phyloP scores from a whole-genome alignment of 805 yeast genomes.

The Candida koratica region DNA sequence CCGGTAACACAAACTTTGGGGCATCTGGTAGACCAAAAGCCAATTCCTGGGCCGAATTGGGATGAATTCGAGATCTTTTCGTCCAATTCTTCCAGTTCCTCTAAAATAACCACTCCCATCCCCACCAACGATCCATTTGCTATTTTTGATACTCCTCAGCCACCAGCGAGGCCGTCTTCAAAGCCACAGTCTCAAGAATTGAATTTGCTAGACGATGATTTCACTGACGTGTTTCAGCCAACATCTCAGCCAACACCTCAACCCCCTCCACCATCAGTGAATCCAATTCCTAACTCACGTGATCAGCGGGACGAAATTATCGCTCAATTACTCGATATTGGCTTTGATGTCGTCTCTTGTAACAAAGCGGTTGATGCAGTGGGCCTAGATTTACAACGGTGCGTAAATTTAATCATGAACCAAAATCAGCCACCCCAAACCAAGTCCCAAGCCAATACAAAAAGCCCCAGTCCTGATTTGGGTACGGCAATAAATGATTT shows the following conservation, averaged over 20 bases:
- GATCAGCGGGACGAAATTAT: conserved; percentile 44
- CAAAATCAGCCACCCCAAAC: conserved; percentile 11
- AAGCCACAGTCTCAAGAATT: conserved; percentile 1
- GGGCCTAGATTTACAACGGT: conserved; percentile 58
- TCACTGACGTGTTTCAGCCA: conserved; percentile 34
- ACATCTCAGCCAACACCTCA: conserved; percentile 5
- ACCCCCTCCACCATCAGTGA: conserved; percentile 1
- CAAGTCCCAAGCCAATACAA: conserved; percentile 1
- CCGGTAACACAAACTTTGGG: too few species aligned
- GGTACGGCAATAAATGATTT: conserved; percentile 46
- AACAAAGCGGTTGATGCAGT: conserved; percentile 54
- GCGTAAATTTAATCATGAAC: conserved; percentile 63
- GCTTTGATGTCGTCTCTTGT: conserved; percentile 62
- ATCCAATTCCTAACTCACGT: neutral
- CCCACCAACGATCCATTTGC: conserved; percentile 27
- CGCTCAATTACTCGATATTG: conserved; percentile 77
- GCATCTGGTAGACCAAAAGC: too few species aligned
- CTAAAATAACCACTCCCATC: neutral
- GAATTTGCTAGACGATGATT: conserved; percentile 39
- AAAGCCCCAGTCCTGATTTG: conserved; percentile 17
- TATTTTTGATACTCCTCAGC: conserved; percentile 14
- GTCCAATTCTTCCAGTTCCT: conserved; percentile 2
- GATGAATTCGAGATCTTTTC: conserved; percentile 13
- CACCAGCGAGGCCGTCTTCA: neutral
- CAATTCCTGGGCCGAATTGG: too few species aligned